phyloP scores from a whole-genome alignment of 2,329 filamentous ascomycete genomes.

The Escovopsis sp. region DNA sequence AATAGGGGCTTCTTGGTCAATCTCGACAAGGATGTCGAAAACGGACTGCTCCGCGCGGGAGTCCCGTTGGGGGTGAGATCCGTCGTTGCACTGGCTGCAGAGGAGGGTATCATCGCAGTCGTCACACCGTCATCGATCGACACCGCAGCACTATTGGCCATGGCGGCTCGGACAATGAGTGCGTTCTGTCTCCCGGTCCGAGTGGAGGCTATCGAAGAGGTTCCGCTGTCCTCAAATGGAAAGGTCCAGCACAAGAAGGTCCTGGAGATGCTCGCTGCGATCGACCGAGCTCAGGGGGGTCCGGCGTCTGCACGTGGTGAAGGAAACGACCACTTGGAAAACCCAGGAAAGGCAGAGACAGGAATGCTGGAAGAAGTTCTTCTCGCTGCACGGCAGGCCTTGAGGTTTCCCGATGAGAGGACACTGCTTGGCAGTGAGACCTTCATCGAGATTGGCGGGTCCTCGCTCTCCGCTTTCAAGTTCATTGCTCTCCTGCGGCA shows the following conservation, averaged over 20 bases:
- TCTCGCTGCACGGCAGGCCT: background rate
- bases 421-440: background rate
- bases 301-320: background rate
- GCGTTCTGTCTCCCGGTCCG: conserved; percentile 3
- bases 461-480: conserved; percentile 4
- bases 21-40: conserved; percentile 4
- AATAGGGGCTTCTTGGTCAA: conserved; percentile 4
- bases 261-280: background rate
- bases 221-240: conserved; percentile 3
- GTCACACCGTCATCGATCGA: conserved; percentile 2
- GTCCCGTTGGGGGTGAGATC: conserved; percentile 1
- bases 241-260: conserved; percentile 2
- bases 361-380: background rate
- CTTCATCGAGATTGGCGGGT: conserved; percentile 2
- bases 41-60: background rate
- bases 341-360: background rate
- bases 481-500: conserved; percentile 2
- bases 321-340: background rate
- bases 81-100: conserved; percentile 1
- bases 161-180: conserved; percentile 1
- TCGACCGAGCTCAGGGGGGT: background rate
- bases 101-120: conserved; percentile 4
- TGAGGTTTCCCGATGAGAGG: background rate
- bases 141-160: background rate
- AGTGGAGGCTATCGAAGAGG: background rate